These are phyloP conservation scores for Cylindrodendrum hubeiense DNA, from an alignment of 2,329 filamentous ascomycete species.

Conservation along the genomic window DNA sequence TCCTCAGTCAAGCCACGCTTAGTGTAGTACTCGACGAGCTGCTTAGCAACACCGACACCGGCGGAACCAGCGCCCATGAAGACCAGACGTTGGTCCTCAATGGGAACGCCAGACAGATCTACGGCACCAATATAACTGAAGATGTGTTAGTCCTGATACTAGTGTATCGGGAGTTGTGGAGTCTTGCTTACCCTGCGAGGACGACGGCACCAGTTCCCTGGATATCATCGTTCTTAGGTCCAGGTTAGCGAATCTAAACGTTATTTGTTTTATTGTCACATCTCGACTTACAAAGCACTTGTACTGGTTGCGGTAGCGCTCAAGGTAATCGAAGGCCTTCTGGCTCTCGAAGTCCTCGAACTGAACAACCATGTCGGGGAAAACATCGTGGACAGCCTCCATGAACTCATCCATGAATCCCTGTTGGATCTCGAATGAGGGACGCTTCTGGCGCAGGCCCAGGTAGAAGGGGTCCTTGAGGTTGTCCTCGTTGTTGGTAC, in stretches of 20 bases:
- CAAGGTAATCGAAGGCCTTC: slow-evolving; percentile 91
- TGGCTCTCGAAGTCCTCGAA: slow-evolving; percentile 98
- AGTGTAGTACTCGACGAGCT: slow-evolving; percentile 97
- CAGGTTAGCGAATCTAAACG: slow-evolving; percentile 30
- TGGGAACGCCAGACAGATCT: slow-evolving; percentile 85
- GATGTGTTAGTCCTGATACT: slow-evolving; percentile 67
- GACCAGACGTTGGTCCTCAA: slow-evolving; percentile 92
- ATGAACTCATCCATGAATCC: slow-evolving; percentile 99
- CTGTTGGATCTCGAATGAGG: slow-evolving; percentile 81
- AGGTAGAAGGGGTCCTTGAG: slow-evolving; percentile 84
- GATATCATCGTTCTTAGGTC: slow-evolving; percentile 84
- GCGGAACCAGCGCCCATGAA: slow-evolving; percentile 97
- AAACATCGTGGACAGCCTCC: slow-evolving; percentile 84
- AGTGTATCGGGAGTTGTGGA: slow-evolving; percentile 13
- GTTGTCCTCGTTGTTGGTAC: slow-evolving; percentile 75
- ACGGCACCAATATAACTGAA: slow-evolving; percentile 75
- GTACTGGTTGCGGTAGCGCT: slow-evolving; percentile 88
- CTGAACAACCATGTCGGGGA: slow-evolving; percentile 80
- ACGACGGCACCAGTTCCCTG: slow-evolving; percentile 98
- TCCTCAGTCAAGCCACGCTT: slow-evolving; percentile 90
- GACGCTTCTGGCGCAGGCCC: slow-evolving; percentile 86
- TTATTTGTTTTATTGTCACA: background rate
- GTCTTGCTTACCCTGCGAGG: slow-evolving; percentile 75
- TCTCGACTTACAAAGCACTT: slow-evolving; percentile 77
- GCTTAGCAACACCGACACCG: slow-evolving; percentile 96